Base-by-base conservation (phyloP, 2,329 filamentous ascomycete genomes). In the Rhinocladiella mackenziei region DNA sequence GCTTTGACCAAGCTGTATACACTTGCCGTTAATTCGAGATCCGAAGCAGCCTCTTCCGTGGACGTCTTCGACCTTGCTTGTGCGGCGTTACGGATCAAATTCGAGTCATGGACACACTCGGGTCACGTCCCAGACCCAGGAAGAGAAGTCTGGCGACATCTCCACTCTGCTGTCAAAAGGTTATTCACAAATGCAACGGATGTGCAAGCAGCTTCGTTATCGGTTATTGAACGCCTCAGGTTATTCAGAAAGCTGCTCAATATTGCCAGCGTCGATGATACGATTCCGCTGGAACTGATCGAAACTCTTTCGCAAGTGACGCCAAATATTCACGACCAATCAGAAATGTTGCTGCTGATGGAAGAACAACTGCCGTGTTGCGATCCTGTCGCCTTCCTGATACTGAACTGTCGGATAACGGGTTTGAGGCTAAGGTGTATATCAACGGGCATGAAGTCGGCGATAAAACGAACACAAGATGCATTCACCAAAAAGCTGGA, bases 121-220 rank as follows among this genome's bases (percentile, higher is more conserved):
- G 60, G 62, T 2, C 69, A 71, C 51, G 43, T 61, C n/a, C 64
- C 62, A 14, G 64, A 73, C 25, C 58, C 65, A 31, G 56, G 48
- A 3, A 65, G 62, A 42, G 71, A 74, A 37, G 55, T 73, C 31
- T 67, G 66, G 55, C 62, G 66, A 32, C 70, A 68, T 20, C 60
- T 73, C 38, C 55, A 62, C 23, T 62, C 63, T 10, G 71, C 65
- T 30, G 54, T 72, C 17, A 62, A 47, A 32, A 43, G 33, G 15
- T 14, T 42, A 14, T 39, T 43, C 4, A 15, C 42, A 18, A 25
- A 11, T 17, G 15, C 23, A 13, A 31, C 14, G 18, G 28, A 29
- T 6, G 4, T 15, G 2, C n/a, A 5, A 11, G 2, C 9, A 4
- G 17, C 40, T 25, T 5, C 18, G 25, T 5, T 18, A 19, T 19